These are phyloP conservation scores for Colletotrichum musae DNA, from an alignment of 2,329 filamentous ascomycete genomes.

Conservation along the genomic window DNA sequence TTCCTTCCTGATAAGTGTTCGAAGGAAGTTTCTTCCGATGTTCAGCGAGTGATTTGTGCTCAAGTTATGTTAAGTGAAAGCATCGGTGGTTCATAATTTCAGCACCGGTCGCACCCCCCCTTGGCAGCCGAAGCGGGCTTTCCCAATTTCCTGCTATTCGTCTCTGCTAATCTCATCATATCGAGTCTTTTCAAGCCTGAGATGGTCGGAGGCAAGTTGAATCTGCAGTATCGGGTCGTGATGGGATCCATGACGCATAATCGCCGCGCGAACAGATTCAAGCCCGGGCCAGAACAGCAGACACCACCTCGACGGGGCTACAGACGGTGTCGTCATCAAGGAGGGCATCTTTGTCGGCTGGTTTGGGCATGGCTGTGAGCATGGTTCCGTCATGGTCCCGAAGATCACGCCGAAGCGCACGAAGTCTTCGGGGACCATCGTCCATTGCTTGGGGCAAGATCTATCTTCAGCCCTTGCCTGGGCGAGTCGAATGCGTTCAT, in stretches of 20 bases:
- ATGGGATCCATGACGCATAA: slow-evolving; percentile 24
- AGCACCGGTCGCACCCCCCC: too few species aligned
- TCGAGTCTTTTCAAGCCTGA: background rate
- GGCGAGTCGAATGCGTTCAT: slow-evolving; percentile 1
- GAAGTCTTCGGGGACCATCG: slow-evolving; percentile 69
- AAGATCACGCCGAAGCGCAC: slow-evolving; percentile 49
- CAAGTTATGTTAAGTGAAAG: too few species aligned
- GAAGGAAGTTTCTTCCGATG: too few species aligned
- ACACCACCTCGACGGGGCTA: background rate
- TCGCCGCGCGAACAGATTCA: slow-evolving; percentile 1
- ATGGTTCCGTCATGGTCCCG: slow-evolving; percentile 26
- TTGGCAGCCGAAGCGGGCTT: too few species aligned
- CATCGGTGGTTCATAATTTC: too few species aligned
- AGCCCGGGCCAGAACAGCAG: background rate
- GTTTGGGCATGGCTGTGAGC: slow-evolving; percentile 1
- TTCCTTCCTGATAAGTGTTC: too few species aligned
- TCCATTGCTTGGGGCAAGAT: slow-evolving; percentile 67
- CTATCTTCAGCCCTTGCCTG: slow-evolving; percentile 67
- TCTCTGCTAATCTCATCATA: background rate
- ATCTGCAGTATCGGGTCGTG: slow-evolving; percentile 3
- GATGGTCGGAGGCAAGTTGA: background rate
- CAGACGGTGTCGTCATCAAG: background rate
- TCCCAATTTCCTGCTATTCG: too few species aligned
- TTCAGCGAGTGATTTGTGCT: too few species aligned
- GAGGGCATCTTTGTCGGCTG: slow-evolving; percentile 34